Percentiles rank a stretch among this genome's conserved stretches.
These are phyloP conservation scores for Myrica gale DNA, from an alignment of 306 rosid genomes.

Conservation along the genomic window DNA sequence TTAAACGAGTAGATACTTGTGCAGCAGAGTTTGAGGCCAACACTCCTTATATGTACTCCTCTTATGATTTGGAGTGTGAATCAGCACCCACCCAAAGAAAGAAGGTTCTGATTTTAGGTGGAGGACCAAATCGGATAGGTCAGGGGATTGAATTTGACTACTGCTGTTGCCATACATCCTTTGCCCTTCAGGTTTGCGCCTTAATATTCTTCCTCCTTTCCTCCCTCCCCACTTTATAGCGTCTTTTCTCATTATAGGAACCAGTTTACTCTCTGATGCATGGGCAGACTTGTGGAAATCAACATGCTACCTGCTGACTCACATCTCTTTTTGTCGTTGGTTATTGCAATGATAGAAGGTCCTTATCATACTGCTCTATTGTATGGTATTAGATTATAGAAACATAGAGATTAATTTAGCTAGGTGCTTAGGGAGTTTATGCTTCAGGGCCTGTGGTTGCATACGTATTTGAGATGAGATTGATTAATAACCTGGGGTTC, in stretches of 20 bases:
- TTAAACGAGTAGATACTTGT: constrained; percentile 93
- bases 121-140: constrained; percentile 97
- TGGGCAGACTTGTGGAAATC: background rate
- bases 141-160: constrained; percentile 99
- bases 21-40: constrained; percentile 99
- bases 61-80: constrained; percentile 96
- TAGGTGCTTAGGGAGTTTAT: background rate
- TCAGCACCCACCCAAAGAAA: constrained; percentile 77
- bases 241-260: background rate
- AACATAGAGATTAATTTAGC: background rate
- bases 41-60: constrained; percentile 98
- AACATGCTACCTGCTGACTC: background rate
- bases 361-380: background rate
- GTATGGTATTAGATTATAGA: too few species aligned
- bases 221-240: background rate
- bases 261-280: background rate
- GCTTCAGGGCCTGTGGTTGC: background rate
- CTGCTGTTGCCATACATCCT: constrained; percentile 94
- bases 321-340: background rate
- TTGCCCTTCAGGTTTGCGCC: constrained; percentile 77
- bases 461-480: background rate
- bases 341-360: background rate
- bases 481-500: background rate
- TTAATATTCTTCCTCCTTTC: constrained; percentile 10
- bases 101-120: constrained; percentile 94